Base-by-base conservation (phyloP, 306 rosid species). In the Sesbania bispinosa region DNA sequence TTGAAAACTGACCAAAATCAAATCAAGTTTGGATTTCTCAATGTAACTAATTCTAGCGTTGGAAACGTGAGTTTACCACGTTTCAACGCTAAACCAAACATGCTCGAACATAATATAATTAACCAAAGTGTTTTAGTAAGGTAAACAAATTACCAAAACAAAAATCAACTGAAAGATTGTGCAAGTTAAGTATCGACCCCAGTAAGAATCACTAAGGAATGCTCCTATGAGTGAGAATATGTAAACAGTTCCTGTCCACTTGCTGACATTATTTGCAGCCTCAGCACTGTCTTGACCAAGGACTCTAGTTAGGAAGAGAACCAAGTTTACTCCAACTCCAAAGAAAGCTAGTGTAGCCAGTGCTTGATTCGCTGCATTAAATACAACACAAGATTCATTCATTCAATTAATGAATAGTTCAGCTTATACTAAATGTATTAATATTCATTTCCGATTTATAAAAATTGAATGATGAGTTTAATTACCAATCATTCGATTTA, bases 241-340 rank as follows among this genome's bases (percentile, higher is more conserved):
- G 60, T 86, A 84, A 27, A 86, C 91, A 0, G 88, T 86, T 71
- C 91, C 91, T 0, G 88, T 86, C 88, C 91, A 86, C 52, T 59
- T 65, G 85, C 91, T 84, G 0, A 86, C 88, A 23, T 36, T 75
- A 19, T 86, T 86, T 1, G 91, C 91, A 30, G 91, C 91, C 0
- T 15, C 33, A 3, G 88, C 86, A 24, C 33, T 84, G 52, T 79
- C 82, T 81, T 81, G 88, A 2, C 23, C 41, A 27, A 86, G 81
- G 16, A 86, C 91, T 81, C 91, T 67, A 0, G 82, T 86, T 24
- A 86, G 71, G 53, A 86, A 86, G 76, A 86, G 16, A 30, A 86
- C 88, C 78, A 86, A 70, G 80, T 86, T 86, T 57, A 86, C 90
- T 52, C 84, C 88, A 13, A 86, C 90, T 16, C 90, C 90, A 36